Percentiles rank a stretch among this genome's conserved stretches.
Evolutionary conservation across 108 stramenopile species (phyloP).

Genomic region (Skeletonema menzelii): DNA sequence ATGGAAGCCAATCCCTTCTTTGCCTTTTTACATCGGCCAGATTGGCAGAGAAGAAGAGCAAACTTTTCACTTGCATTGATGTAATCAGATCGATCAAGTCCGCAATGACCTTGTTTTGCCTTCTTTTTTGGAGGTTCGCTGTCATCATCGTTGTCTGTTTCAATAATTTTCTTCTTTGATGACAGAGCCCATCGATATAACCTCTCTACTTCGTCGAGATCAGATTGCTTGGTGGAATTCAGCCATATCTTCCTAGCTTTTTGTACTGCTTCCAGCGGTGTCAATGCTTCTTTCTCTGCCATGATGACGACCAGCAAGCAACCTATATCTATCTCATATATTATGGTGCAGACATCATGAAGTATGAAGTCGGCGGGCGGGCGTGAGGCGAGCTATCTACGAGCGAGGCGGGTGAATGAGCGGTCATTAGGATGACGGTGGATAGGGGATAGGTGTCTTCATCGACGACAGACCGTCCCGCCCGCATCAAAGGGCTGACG

Average conservation of each 20-base stretch:
- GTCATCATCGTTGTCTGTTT: neutral
- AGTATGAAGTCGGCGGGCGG: no score
- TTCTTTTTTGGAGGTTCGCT: conserved; percentile 13
- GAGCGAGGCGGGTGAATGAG: no score
- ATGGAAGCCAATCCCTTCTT: conserved; percentile 53
- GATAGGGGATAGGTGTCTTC: neutral
- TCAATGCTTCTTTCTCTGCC: conserved; percentile 1
- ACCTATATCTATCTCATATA: no score
- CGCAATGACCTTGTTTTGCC: conserved; percentile 22
- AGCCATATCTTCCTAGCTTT: conserved; percentile 38
- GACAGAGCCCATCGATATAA: conserved; percentile 53
- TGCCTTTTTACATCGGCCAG: conserved; percentile 61
- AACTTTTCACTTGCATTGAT: conserved; percentile 59
- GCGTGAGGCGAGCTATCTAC: no score
- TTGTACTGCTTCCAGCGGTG: conserved; percentile 22
- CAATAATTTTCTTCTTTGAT: conserved; percentile 14
- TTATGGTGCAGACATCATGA: no score
- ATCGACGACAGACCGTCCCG: neutral
- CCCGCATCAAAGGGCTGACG: neutral
- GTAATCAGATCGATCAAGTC: conserved; percentile 42
- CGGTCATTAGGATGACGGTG: no score
- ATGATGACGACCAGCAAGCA: neutral
- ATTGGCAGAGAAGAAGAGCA: conserved; percentile 72
- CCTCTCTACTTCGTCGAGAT: conserved; percentile 58
- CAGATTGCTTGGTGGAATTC: conserved; percentile 20